Conservation (phyloP, 768 basidiomycete species). For the Leccinum variicolor region DNA sequence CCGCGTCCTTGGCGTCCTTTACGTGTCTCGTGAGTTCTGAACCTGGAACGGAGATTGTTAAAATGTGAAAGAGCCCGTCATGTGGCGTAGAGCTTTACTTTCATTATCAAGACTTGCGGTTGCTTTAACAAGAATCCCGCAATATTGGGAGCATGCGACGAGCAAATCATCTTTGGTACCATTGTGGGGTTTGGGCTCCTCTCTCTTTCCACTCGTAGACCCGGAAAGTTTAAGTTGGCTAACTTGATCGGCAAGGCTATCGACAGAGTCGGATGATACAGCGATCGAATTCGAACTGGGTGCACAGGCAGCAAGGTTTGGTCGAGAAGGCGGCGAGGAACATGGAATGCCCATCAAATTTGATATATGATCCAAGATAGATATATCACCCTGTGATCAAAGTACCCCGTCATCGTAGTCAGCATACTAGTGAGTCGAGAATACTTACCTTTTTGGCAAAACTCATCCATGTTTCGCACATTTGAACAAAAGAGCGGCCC, state of each 20-base stretch:
- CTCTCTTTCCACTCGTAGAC: not conserved
- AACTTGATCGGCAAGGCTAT: conserved; percentile 16
- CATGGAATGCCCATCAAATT: conserved; percentile 32
- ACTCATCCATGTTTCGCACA: conserved; percentile 71
- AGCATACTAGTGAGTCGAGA: not conserved
- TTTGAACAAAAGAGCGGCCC: conserved; percentile 52
- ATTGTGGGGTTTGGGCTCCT: not conserved
- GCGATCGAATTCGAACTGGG: not conserved
- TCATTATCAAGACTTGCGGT: conserved; percentile 33
- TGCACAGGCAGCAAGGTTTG: not conserved
- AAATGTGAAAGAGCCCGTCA: not conserved
- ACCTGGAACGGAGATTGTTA: conserved; percentile 2
- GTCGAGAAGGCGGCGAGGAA: conserved; percentile 3
- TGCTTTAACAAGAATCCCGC: conserved; percentile 42
- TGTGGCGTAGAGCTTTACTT: conserved; percentile 1
- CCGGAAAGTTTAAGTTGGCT: conserved; percentile 20
- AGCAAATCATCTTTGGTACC: conserved; percentile 16
- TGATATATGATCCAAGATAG: conserved; percentile 46
- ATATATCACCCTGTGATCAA: conserved; percentile 43
- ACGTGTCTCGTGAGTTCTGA: conserved; percentile 18
- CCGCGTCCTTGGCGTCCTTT: conserved; percentile 13
- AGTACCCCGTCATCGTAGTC: not conserved
- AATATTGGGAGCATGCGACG: conserved; percentile 40
- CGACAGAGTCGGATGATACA: conserved; percentile 8
- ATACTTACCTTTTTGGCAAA: conserved; percentile 60